Evolutionary conservation across 1,284 basidiomycete species (phyloP), one percentile per base, ranked within the genome.

Genomic region (Rhodotorula sp.): DNA sequence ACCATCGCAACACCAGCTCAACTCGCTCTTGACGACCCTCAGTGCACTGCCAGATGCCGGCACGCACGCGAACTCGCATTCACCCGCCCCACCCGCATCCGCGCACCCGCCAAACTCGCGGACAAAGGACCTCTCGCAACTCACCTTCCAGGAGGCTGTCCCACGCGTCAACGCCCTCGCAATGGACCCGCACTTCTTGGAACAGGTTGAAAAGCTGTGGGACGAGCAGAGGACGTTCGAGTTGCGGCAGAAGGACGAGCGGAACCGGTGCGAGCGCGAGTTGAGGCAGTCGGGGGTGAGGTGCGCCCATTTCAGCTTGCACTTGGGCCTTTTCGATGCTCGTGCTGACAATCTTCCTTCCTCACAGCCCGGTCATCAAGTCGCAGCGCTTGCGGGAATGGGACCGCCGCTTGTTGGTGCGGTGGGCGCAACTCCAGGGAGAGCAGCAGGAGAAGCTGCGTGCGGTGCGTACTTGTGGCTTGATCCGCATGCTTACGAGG

Each of bases 211-310:
- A 44, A 31, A 13, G 11, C 24, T 71, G 22, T 62, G 64, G 65
- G 59, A 64, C 24, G 64, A 70, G 40, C 72, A 73, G 62, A 63
- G 65, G 62, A 70, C 61, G 6, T 58, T 57, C 57, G 69, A 70
- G 37, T 50, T 70, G 26, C 37, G 62, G 30, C 44, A 44, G 59
- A 63, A 70, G 59, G 64, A 67, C 59, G 72, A 73, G 55, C 47
- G 69, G 26, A 69, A 70, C 31, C 59, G 67, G 4, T 51, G 62
- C 34, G 60, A 59, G 34, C 22, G 47, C 20, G 66, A 68, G 47
- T 40, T 63, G 28, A 53, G 20, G 1, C n/a, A 64, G 8, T 50
- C 50, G 4, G 63, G 44, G 1, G 11, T 59, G 11, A 50, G n/a
- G 67, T 72, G 37, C 47, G 65, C 48, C 8, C 13, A 20, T 20